Evolutionary conservation across 441 rosid species (phyloP).

Genomic region (Aleurites moluccanus): DNA sequence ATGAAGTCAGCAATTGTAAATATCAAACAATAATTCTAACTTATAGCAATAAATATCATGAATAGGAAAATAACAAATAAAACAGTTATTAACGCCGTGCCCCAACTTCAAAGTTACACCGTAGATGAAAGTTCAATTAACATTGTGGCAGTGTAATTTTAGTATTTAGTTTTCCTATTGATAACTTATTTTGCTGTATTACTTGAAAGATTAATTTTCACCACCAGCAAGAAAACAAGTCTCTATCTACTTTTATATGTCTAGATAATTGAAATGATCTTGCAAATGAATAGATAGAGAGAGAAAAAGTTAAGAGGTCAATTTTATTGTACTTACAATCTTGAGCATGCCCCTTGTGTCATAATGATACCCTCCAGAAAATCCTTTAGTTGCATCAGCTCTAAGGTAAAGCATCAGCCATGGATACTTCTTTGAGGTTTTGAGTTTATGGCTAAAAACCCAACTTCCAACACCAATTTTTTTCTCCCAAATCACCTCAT

Average conservation of each 20-base stretch:
- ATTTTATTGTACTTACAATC: conserved; percentile 35
- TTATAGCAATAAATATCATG: neutral
- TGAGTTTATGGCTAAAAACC: conserved; percentile 71
- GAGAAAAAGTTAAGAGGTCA: neutral
- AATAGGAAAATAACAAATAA: neutral
- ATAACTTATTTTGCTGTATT: conserved; percentile 9
- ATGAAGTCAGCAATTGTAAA: neutral
- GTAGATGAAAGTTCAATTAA: neutral
- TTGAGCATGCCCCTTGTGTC: conserved; percentile 87
- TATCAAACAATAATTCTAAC: neutral
- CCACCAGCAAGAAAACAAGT: conserved; percentile 6
- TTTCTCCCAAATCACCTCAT: conserved; percentile 72
- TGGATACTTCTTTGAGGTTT: conserved; percentile 79
- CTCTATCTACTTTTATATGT: neutral
- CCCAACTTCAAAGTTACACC: conserved; percentile 13
- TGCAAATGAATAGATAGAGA: conserved; percentile 4
- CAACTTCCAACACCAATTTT: conserved; percentile 64
- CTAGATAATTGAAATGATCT: neutral
- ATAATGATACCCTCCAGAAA: conserved; percentile 88
- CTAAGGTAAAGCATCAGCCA: conserved; percentile 91
- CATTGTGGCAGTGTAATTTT: neutral
- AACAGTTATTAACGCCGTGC: neutral
- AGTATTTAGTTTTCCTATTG: neutral
- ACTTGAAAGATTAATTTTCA: conserved; percentile 1
- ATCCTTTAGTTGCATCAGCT: conserved; percentile 72